These are phyloP conservation scores for Fusarium chuoi DNA, from an alignment of 2,329 filamentous ascomycete genomes.

Conservation along the genomic window DNA sequence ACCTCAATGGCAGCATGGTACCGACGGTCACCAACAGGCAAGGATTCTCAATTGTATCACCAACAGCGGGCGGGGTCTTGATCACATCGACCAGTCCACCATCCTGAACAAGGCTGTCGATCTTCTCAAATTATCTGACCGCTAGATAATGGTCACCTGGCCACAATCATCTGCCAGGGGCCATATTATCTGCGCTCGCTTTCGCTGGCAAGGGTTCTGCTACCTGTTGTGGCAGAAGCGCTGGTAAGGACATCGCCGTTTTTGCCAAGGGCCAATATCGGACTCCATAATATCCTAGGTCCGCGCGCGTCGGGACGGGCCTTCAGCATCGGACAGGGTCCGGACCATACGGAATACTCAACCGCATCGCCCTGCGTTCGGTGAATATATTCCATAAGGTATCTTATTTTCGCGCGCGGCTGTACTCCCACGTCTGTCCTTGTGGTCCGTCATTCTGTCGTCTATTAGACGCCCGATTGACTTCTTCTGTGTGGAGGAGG, in stretches of 20 bases:
- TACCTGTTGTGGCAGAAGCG: slow-evolving; percentile 11
- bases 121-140: slow-evolving; percentile 26
- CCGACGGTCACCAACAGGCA: slow-evolving; percentile 21
- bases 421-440: background rate
- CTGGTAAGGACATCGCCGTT: slow-evolving; percentile 6
- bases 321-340: slow-evolving; percentile 19
- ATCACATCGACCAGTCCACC: slow-evolving; percentile 34
- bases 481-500: slow-evolving; percentile 2
- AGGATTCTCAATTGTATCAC: slow-evolving; percentile 33
- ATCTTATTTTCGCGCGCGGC: slow-evolving; percentile 31
- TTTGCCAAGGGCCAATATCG: slow-evolving; percentile 26
- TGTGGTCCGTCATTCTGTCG: background rate
- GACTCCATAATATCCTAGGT: slow-evolving; percentile 34
- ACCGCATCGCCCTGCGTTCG: slow-evolving; percentile 22
- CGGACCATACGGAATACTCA: slow-evolving; percentile 26
- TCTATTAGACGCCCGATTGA: slow-evolving; percentile 10
- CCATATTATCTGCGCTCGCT: slow-evolving; percentile 6
- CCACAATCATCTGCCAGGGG: slow-evolving; percentile 26
- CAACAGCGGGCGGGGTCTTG: slow-evolving; percentile 37
- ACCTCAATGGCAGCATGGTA: slow-evolving; percentile 25
- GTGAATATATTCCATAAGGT: slow-evolving; percentile 9
- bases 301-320: slow-evolving; percentile 36
- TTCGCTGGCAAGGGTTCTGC: slow-evolving; percentile 15
- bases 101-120: slow-evolving; percentile 24
- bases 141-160: slow-evolving; percentile 25